phyloP scores from a whole-genome alignment of 768 basidiomycete species.

The Leccinum obscurum region DNA sequence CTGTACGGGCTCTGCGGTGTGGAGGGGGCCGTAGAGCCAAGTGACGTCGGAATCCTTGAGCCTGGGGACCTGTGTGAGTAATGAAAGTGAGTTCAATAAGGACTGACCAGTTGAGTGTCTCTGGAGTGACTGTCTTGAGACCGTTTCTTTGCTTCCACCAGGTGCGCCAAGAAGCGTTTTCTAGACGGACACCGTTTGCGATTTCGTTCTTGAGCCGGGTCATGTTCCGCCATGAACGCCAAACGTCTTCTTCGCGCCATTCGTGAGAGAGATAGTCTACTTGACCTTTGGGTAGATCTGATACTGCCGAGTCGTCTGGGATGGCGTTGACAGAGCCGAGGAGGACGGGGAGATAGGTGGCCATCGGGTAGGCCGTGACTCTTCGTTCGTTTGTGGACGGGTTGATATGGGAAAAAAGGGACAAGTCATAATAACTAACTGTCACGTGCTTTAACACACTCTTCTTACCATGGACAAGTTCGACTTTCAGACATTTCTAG shows the following conservation, averaged over 20 bases:
- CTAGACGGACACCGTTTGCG: constrained; percentile 88
- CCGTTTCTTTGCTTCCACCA: constrained; percentile 99
- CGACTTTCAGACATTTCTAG: constrained; percentile 93
- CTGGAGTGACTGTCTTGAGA: constrained; percentile 91
- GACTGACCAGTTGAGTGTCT: constrained; percentile 95
- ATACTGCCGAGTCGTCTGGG: constrained; percentile 77
- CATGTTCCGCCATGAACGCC: constrained; percentile 98
- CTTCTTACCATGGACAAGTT: constrained; percentile 50
- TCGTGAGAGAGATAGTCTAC: constrained; percentile 99
- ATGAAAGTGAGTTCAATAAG: not conserved
- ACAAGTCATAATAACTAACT: no score
- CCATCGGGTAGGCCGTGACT: constrained; percentile 38
- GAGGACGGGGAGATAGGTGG: constrained; percentile 69
- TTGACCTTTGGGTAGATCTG: constrained; percentile 86
- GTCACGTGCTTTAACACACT: constrained; percentile 12
- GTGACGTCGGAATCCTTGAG: constrained; percentile 99
- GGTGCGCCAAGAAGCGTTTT: constrained; percentile 98
- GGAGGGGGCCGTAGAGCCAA: constrained; percentile 97
- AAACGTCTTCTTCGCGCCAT: constrained; percentile 98
- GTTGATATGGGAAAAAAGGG: not conserved
- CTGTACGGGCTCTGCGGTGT: constrained; percentile 82
- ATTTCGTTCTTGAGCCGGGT: constrained; percentile 98
- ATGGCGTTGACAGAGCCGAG: constrained; percentile 61
- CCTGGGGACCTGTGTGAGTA: constrained; percentile 49
- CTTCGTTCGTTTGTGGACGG: not conserved